Evolutionary conservation across 306 rosid species (phyloP).

Genomic region (Cucumis sativus): Cucumber_9930_V3 NC_026658.2:13924001-13924500

Average conservation of each 20-base stretch:
- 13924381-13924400: neutral
- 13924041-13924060: conserved; percentile 21
- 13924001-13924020: neutral
- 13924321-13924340: conserved; percentile 28
- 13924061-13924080: conserved; percentile 33
- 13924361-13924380: neutral
- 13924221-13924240: neutral
- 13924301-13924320: conserved; percentile 21
- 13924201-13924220: conserved; percentile 23
- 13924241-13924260: neutral
- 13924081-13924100: conserved; percentile 18
- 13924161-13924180: conserved; percentile 15
- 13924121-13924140: conserved; percentile 19
- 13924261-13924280: conserved; percentile 25
- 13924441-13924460: conserved; percentile 20
- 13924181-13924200: conserved; percentile 26
- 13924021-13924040: conserved; percentile 20
- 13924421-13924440: conserved; percentile 17
- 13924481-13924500: conserved; percentile 38
- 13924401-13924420: neutral
- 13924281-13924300: neutral
- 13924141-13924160: conserved; percentile 1
- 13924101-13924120: neutral
- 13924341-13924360: neutral
- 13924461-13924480: conserved; percentile 18